Evolutionary conservation across 192 early-diverging fungal species (phyloP), one percentile per base, ranked within the genome.

Genomic region (Mortierella hygrophila): DNA sequence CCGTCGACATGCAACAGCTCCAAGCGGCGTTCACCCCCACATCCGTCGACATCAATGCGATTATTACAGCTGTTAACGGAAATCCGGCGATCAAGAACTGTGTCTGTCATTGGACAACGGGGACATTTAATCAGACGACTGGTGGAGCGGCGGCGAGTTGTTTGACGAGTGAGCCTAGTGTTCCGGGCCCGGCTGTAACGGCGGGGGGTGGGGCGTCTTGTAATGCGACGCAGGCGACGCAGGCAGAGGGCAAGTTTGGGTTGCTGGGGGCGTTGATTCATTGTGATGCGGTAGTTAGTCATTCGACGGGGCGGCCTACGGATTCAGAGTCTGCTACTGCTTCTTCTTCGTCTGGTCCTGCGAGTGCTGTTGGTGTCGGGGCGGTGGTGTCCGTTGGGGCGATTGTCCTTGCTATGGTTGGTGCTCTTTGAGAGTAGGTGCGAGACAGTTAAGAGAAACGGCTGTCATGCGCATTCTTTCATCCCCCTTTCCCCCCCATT

Each of bases 81-180:
- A 69, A 68, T 29, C 8, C 68, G 13, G 65, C 57, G 0, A 74
- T 83, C 77, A 68, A 79, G 47, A 63, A n/a, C 26, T 83, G 82
- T 70, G 23, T 75, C 18, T 83, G 82, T 35, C 32, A 75, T 26
- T 83, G 82, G 82, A 1, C 35, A 4, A 54, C 70, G 2, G 46
- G n/a, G 8, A 60, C 76, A 0, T 65, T 74, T 63, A 65, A 65
- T 13, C 60, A 65, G 11, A 26, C 42, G 0, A 41, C 76, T 26
- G 29, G 18, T 1, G 81, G 81, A 29, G 54, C 71, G 6, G 81
- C 69, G 37, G 73, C 74, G 0, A 37, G 47, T 9, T 77, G 81
- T 32, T 65, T 65, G 60, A 65, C 60, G n/a, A 15, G 1, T 15
- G 29, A 32, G 8, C 60, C 60, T 1, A 32, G 1, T 65, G 60